phyloP scores from a whole-genome alignment of 169 alveolate genomes.

The Plasmodium gonderi region DNA sequence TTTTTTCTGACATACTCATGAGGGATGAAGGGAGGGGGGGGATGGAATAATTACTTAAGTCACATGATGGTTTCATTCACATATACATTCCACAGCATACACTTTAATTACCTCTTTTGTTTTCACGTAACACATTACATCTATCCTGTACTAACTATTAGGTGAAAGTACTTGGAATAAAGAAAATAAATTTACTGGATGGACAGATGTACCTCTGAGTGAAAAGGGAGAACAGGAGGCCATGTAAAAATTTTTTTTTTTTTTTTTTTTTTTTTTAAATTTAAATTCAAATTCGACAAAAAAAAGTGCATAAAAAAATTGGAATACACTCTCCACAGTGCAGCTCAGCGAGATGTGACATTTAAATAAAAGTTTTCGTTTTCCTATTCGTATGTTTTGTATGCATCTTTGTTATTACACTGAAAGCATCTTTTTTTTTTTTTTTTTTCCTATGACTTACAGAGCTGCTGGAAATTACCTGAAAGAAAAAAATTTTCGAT shows the following conservation, averaged over 20 bases:
- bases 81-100: background rate
- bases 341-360: no score
- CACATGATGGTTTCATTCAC: no score
- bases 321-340: background rate
- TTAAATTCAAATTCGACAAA: no score
- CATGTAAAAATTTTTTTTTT: constrained; percentile 78
- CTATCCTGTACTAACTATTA: constrained; percentile 12
- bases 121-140: background rate
- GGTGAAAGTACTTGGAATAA: constrained; percentile 97
- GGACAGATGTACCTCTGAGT: constrained; percentile 97
- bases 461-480: constrained; percentile 94
- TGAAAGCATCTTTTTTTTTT: background rate
- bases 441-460: background rate
- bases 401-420: background rate
- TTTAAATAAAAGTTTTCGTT: no score
- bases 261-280: no score
- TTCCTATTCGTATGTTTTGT: background rate
- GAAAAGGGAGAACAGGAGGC: constrained; percentile 96
- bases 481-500: constrained; percentile 87
- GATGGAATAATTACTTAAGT: no score
- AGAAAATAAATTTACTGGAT: constrained; percentile 98
- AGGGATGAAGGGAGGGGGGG: no score
- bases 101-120: background rate
- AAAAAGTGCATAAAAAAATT: background rate
- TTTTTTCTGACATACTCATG: no score